Evolutionary conservation across 2,329 filamentous ascomycete species (phyloP), one percentile per base, ranked within the genome.

Genomic region (Aspergillus ochraceoroseus): DNA sequence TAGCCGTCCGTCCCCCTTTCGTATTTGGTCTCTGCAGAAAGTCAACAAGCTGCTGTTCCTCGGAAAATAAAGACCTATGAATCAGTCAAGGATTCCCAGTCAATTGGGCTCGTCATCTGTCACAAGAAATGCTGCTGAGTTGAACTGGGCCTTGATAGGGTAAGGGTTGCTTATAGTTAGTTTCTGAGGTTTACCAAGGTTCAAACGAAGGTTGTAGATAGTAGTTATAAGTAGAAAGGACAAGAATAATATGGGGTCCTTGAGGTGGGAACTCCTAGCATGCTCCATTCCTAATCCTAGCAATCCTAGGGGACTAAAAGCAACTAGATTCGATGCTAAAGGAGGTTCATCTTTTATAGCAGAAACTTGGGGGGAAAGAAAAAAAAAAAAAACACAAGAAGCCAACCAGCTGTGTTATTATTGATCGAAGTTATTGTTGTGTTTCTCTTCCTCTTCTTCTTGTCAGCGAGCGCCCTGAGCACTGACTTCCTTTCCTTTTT

Each of bases 271-370:
- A 48, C 47, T 52, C 49, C 49, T 52, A 50, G 49, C 49, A 38
- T 50, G 40, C 42, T 44, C 44, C 49, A 50, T 52, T 50, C 43
- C 44, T 48, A n/a, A n/a, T n/a, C n/a, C n/a, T n/a, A n/a, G n/a
- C n/a, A n/a, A n/a, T n/a, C n/a, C 38, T 41, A 39, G 34, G 17
- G 3, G 3, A 7, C 44, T 42, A 39, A 35, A 15, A 18, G 14
- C 14, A n/a, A 28, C 26, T 28, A n/a, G 26, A n/a, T n/a, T 22
- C 9, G 9, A 5, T 22, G 20, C 20, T 22, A 22, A 22, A 9
- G 20, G 20, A 34, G 41, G 37, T 49, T n/a, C n/a, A n/a, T n/a
- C n/a, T n/a, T n/a, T n/a, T n/a, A n/a, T n/a, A n/a, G n/a, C n/a
- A n/a, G n/a, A n/a, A n/a, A n/a, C n/a, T n/a, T n/a, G n/a, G n/a